These are phyloP conservation scores for Colletotrichum echinochloae DNA, from an alignment of 2,329 filamentous ascomycete genomes.

Conservation along the genomic window DNA sequence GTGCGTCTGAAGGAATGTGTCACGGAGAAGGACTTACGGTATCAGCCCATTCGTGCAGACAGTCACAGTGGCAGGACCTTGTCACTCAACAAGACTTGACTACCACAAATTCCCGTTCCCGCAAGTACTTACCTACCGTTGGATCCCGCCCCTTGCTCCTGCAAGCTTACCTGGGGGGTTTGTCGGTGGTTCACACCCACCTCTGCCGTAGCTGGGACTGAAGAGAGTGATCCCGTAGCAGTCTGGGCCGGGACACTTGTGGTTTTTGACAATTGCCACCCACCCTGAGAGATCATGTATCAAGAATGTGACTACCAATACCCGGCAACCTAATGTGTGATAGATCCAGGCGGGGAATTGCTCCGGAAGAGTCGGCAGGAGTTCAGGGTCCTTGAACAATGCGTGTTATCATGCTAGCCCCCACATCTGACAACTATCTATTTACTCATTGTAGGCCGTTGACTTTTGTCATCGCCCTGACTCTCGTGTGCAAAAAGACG, in stretches of 20 bases:
- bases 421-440: conserved; percentile 22
- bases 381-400: conserved; percentile 20
- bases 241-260: background rate
- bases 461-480: background rate
- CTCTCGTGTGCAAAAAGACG: too few species aligned
- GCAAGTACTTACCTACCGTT: background rate
- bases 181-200: background rate
- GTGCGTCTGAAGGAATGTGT: conserved; percentile 22
- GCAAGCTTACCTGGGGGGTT: background rate
- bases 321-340: conserved; percentile 14
- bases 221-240: background rate
- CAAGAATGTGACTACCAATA: background rate
- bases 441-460: background rate
- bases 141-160: background rate
- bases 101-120: background rate
- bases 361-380: conserved; percentile 27
- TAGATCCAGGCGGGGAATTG: conserved; percentile 20
- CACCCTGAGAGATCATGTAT: conserved; percentile 19
- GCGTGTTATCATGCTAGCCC: conserved; percentile 10
- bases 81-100: background rate
- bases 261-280: background rate
- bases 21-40: conserved; percentile 8
- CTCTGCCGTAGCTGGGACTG: background rate
- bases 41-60: conserved; percentile 31
- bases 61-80: conserved; percentile 17